Evolutionary conservation across 768 basidiomycete genomes (phyloP).

Genomic region (Cubamyces lactineus): DNA sequence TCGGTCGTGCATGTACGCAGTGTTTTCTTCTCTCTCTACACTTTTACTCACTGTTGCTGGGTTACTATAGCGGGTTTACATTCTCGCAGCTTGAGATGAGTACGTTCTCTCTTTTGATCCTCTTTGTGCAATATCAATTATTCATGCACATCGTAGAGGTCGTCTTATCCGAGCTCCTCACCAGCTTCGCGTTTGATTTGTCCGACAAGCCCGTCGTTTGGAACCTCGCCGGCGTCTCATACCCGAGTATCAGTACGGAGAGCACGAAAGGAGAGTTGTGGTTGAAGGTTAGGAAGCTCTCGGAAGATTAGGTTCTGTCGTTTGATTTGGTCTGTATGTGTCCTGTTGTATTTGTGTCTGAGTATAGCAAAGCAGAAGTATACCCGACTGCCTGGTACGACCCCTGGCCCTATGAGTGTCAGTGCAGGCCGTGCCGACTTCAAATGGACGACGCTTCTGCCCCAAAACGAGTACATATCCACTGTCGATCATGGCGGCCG

Average conservation of each 20-base stretch:
- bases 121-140: slow-evolving; percentile 31
- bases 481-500: no score
- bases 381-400: no score
- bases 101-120: slow-evolving; percentile 18
- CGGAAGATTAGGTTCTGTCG: background rate
- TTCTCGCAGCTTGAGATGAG: slow-evolving; percentile 34
- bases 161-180: slow-evolving; percentile 33
- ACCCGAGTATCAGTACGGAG: slow-evolving; percentile 27
- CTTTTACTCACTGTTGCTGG: background rate
- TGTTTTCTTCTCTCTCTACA: no score
- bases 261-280: slow-evolving; percentile 29
- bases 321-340: background rate
- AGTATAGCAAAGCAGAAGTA: no score
- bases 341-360: background rate
- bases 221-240: slow-evolving; percentile 32
- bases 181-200: slow-evolving; percentile 32
- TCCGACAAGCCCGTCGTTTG: slow-evolving; percentile 32
- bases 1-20: slow-evolving; percentile 14
- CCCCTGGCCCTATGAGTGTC: no score
- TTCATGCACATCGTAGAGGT: slow-evolving; percentile 26
- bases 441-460: no score
- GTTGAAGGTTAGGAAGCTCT: slow-evolving; percentile 22
- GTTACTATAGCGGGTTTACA: slow-evolving; percentile 25
- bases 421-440: no score
- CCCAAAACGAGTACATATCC: no score